Conservation (phyloP, 1,139 yeast species). For the Suhomyces wounanorum region DNA sequence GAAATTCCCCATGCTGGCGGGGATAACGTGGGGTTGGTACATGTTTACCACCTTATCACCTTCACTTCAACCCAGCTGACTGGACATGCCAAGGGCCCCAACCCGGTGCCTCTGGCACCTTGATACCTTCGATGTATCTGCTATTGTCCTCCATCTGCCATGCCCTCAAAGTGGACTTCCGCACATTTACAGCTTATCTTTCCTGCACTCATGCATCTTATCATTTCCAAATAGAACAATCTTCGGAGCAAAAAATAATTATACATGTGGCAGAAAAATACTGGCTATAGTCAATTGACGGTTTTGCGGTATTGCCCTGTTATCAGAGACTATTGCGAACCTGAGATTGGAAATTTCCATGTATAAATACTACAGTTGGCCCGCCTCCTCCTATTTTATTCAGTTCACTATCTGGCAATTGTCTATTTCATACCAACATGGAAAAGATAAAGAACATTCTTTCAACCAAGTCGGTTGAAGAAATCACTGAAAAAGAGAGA, state of each 20-base stretch:
- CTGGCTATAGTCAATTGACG: not conserved
- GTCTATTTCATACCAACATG: slow-evolving; percentile 15
- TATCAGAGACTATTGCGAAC: not conserved
- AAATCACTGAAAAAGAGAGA: slow-evolving; percentile 8
- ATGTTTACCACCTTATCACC: not conserved
- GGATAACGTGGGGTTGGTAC: not conserved
- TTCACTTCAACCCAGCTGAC: too few relatives aligned
- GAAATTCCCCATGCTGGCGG: not conserved
- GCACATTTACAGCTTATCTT: not conserved
- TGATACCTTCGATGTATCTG: too few relatives aligned
- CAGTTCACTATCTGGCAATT: not conserved
- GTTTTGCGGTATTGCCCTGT: not conserved
- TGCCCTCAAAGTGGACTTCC: not conserved
- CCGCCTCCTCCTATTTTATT: not conserved
- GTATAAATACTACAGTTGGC: not conserved
- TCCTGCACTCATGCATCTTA: not conserved
- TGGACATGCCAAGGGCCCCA: too few relatives aligned
- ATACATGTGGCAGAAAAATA: not conserved
- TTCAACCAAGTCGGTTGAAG: slow-evolving; percentile 10
- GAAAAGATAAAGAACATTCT: slow-evolving; percentile 22
- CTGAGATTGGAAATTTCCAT: not conserved
- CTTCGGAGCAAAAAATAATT: not conserved
- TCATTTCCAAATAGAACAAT: not conserved
- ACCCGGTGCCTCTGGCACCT: too few relatives aligned
- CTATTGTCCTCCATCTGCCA: too few relatives aligned